Percentiles rank a stretch among this genome's conserved stretches.
Conservation (phyloP, 1,284 basidiomycete species). For the Moesziomyces sp. region DNA sequence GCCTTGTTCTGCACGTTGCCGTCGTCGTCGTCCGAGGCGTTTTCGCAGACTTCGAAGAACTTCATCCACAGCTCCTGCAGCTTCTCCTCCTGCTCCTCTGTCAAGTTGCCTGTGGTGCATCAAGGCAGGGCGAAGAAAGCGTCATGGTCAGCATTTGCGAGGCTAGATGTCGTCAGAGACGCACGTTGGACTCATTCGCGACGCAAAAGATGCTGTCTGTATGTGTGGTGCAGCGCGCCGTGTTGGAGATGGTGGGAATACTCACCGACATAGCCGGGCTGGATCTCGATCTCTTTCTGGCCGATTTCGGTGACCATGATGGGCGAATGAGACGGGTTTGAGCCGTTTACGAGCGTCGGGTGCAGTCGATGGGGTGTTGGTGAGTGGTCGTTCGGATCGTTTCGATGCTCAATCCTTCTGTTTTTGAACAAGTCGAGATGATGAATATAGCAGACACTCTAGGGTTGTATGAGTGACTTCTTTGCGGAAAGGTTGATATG, state of each 20-base stretch:
- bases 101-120: slow-evolving; percentile 60
- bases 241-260: not conserved
- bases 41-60: slow-evolving; percentile 50
- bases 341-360: not conserved
- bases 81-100: slow-evolving; percentile 59
- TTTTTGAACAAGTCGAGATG: not conserved
- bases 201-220: too few species aligned
- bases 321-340: not conserved
- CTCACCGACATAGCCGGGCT: slow-evolving; percentile 52
- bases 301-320: slow-evolving; percentile 47
- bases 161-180: too few species aligned
- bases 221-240: too few species aligned
- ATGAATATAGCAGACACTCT: not conserved
- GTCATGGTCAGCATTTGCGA: slow-evolving; percentile 1
- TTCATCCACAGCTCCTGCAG: slow-evolving; percentile 66
- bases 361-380: not conserved
- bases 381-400: not conserved
- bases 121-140: not conserved
- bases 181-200: too few species aligned
- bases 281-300: slow-evolving; percentile 47
- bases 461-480: not conserved
- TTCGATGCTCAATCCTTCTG: not conserved
- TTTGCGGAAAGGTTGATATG: not conserved
- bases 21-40: slow-evolving; percentile 42
- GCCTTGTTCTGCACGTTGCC: slow-evolving; percentile 14